A percentile compares a stretch with the other conserved stretches of the same genome.
Evolutionary conservation across 345 rosid species (phyloP).

Genomic region (Eucalyptus lansdowneana): DNA sequence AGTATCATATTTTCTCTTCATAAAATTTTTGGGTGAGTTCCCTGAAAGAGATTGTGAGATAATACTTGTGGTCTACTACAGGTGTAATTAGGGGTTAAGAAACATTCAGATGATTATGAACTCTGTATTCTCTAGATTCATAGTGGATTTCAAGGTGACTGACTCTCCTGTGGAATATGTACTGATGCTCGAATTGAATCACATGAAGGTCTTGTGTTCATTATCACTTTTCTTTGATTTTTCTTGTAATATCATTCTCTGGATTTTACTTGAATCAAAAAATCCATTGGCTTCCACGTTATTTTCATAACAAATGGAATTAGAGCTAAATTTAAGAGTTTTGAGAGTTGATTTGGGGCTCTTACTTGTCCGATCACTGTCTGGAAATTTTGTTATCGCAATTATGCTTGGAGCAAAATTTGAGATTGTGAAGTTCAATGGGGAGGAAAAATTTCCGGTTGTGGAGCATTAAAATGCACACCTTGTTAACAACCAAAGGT

Average conservation of each 20-base stretch:
- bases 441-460: background rate
- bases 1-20: background rate
- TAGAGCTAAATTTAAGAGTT: background rate
- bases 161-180: background rate
- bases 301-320: background rate
- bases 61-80: background rate
- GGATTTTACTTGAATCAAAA: background rate
- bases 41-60: background rate
- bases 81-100: background rate
- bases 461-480: background rate
- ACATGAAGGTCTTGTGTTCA: background rate
- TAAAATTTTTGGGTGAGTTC: background rate
- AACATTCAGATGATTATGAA: background rate
- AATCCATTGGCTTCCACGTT: background rate
- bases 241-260: background rate
- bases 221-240: too few relatives aligned
- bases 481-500: background rate
- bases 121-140: background rate
- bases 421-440: background rate
- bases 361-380: background rate
- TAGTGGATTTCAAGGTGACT: background rate
- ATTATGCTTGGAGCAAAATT: background rate
- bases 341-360: background rate
- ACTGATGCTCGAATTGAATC: rapidly evolving
- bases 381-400: background rate